These are phyloP conservation scores for Saccharomycopsis selenospora DNA, from an alignment of 805 yeast genomes.

Conservation along the genomic window DNA sequence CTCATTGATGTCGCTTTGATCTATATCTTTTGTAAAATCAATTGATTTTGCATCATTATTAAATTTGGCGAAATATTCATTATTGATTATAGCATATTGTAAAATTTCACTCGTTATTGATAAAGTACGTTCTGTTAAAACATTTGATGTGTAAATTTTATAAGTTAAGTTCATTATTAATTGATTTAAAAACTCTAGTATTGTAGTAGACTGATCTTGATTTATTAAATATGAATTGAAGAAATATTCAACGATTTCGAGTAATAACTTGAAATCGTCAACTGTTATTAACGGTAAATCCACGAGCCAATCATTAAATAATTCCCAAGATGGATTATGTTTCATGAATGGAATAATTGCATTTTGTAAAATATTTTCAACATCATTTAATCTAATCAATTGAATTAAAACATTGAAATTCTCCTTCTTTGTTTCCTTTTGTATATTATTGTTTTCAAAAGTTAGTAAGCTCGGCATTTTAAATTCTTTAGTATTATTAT, in stretches of 20 bases:
- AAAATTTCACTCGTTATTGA: conserved; percentile 16
- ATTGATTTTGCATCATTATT: conserved; percentile 2
- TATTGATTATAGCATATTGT: conserved; percentile 14
- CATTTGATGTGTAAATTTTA: conserved; percentile 13
- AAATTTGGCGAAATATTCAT: conserved; percentile 13
- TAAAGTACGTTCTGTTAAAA: conserved; percentile 13
- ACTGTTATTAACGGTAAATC: conserved; percentile 2
- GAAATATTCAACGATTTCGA: conserved; percentile 16
- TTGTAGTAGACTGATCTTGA: conserved; percentile 10
- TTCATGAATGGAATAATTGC: conserved; percentile 15
- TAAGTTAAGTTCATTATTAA: conserved; percentile 11
- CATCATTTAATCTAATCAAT: conserved; percentile 8
- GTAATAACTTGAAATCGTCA: conserved; percentile 11
- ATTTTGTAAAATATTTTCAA: conserved; percentile 10
- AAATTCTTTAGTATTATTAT: neutral
- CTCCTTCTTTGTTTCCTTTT: neutral
- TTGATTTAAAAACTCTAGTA: conserved; percentile 12
- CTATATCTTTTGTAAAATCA: conserved; percentile 13
- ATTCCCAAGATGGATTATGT: conserved; percentile 14
- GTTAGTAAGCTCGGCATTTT: conserved; percentile 7
- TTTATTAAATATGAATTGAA: conserved; percentile 16
- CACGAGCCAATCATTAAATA: conserved; percentile 16
- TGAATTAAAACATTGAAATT: conserved; percentile 10
- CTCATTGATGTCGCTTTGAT: conserved; percentile 12
- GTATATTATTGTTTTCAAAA: conserved; percentile 7